These are phyloP conservation scores for Chaetomium sp. DNA, from an alignment of 2,329 filamentous ascomycete species.

Conservation along the genomic window DNA sequence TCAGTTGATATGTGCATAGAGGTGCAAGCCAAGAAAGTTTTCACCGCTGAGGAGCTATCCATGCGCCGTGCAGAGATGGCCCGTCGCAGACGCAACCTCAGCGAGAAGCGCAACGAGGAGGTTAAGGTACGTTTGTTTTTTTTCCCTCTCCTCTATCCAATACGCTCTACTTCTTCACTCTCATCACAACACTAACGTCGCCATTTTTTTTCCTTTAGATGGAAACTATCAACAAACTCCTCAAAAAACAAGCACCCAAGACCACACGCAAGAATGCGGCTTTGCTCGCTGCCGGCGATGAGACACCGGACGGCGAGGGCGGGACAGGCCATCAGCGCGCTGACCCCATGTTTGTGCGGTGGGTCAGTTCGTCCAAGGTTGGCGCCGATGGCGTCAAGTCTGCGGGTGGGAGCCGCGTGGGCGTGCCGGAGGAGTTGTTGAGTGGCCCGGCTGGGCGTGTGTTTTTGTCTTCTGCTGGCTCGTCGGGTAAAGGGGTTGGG, in stretches of 20 bases:
- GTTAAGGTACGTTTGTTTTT: conserved; percentile 43
- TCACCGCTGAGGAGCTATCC: conserved; percentile 55
- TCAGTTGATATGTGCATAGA: conserved; percentile 33
- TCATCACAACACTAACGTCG: background rate
- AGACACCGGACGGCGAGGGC: conserved; percentile 34
- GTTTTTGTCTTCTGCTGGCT: conserved; percentile 35
- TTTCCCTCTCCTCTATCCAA: no score
- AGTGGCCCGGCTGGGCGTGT: conserved; percentile 54
- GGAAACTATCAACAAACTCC: conserved; percentile 85
- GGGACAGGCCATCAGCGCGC: conserved; percentile 40
- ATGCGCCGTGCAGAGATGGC: conserved; percentile 59
- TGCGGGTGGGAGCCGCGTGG: conserved; percentile 55
- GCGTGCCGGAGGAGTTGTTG: conserved; percentile 63
- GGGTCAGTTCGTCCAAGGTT: conserved; percentile 37
- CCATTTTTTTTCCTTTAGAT: conserved; percentile 44
- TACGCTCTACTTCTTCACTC: no score
- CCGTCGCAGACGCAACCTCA: conserved; percentile 54
- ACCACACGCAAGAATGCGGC: conserved; percentile 48
- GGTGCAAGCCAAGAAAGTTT: conserved; percentile 57
- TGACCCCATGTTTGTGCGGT: conserved; percentile 60
- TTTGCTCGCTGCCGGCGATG: conserved; percentile 40
- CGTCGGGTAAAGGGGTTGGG: conserved; percentile 12
- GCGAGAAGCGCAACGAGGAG: conserved; percentile 58
- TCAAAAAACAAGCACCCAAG: conserved; percentile 80
- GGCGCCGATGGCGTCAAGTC: conserved; percentile 38